Base-by-base conservation (phyloP, 768 basidiomycete species). In the Tylopilus vinaceipallidus region DNA sequence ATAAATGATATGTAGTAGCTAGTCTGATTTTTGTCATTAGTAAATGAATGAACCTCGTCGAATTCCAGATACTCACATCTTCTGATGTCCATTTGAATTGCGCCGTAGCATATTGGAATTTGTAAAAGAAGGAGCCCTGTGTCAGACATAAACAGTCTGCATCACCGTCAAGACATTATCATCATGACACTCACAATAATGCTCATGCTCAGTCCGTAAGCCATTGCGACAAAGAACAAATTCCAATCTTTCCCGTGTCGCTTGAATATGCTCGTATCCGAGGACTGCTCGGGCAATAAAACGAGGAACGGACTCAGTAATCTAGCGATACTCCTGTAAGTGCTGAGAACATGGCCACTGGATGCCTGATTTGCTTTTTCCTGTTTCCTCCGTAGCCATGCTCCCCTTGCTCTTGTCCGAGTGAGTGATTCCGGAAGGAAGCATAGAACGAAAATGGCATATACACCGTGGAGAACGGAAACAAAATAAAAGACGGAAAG, bases 371-470 rank as follows among this genome's bases (percentile, higher is more conserved):
- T 48, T 23, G 42, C 23, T 57, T 60, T n/a, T 53, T 57, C 49
- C 35, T 48, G 42, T 45, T 27, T 46, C 23, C 36, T 17, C 4
- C 60, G 60, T 44, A 54, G 33, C 46, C 54, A 34, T 51, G 63
- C 59, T 35, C 58, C 47, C 49, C 56, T 53, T 47, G 77, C 82
- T 44, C 79, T 71, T 0, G 64, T 70, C 30, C 66, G 60, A 10
- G 84, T 79, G 2, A 93, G 74, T 0, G 91, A 90, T 66, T 97
- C 92, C 0, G 93, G 93, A 41, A 95, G 60, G 52, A 90, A 23
- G 49, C 84, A 67, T 66, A 81, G 76, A 23, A 81, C 60, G 40
- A 83, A 56, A 35, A 75, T 41, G 2, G 77, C 64, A 56, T 79
- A 82, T 38, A 81, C 8, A 20, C 74, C 20, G 53, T 88, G 83